A percentile compares a stretch with the other conserved stretches of the same genome.
Evolutionary conservation across 345 rosid species (phyloP).

Genomic region (Gossypium anomalum): DNA sequence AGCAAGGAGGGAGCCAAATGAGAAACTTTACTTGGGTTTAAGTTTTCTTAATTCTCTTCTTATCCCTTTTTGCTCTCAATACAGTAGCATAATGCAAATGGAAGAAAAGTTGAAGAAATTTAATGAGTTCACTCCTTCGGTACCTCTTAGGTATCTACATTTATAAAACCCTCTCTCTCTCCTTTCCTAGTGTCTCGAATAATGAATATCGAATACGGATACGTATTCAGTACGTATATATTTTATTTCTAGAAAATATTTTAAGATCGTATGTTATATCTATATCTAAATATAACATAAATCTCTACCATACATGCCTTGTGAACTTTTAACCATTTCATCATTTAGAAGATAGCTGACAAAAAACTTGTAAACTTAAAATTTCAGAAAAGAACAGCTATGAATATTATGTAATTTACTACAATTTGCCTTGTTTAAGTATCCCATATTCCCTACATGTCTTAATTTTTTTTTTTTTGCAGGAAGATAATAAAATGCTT

Average conservation of each 20-base stretch:
- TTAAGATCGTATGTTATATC: neutral
- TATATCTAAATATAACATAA: neutral
- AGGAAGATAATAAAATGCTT: neutral
- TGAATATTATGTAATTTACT: neutral
- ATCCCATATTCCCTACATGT: too few species aligned
- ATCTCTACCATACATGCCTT: neutral
- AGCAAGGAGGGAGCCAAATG: neutral
- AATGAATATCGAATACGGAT: neutral
- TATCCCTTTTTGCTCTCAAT: slow-evolving; percentile 1
- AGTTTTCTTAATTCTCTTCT: neutral
- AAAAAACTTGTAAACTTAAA: neutral
- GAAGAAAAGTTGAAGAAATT: neutral
- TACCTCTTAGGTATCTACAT: slow-evolving; percentile 14
- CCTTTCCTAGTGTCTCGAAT: too few species aligned
- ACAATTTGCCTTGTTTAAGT: neutral
- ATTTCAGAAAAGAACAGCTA: neutral
- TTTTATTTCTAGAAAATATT: neutral
- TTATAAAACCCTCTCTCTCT: slow-evolving; percentile 19
- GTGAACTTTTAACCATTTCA: neutral
- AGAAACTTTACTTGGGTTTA: neutral
- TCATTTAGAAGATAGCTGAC: neutral
- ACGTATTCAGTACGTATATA: neutral
- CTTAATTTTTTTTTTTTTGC: neutral
- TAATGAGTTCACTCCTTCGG: neutral
- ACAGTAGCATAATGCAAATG: neutral